Conservation (phyloP, 768 basidiomycete genomes). For the Xerocomus potaroensis region DNA sequence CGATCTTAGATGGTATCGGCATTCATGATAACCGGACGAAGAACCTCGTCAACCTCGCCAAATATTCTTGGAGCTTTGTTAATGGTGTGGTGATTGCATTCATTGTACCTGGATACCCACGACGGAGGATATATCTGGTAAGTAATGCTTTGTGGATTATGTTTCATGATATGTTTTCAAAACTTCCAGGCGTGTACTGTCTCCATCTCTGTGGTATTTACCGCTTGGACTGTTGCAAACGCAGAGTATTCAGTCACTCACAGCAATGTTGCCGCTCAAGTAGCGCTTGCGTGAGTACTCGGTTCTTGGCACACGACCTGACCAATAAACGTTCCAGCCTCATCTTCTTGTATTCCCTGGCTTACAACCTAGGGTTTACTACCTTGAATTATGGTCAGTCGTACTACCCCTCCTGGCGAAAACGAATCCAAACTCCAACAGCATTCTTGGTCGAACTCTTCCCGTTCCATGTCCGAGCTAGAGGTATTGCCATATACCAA, state of each 20-base stretch:
- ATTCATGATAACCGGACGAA: constrained; percentile 15
- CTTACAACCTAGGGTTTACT: not conserved
- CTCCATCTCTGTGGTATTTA: constrained; percentile 14
- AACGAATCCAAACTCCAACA: too few species aligned
- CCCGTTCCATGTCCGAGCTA: not conserved
- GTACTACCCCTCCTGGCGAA: not conserved
- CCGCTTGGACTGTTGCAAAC: constrained; percentile 14
- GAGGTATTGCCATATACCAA: not conserved
- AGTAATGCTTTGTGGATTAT: not conserved
- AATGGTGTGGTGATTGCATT: constrained; percentile 1
- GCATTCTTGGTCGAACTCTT: not conserved
- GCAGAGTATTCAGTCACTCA: constrained; percentile 10
- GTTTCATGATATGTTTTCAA: not conserved
- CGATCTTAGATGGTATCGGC: constrained; percentile 12
- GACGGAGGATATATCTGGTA: constrained; percentile 10
- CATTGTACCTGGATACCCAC: constrained; percentile 1
- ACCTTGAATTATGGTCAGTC: not conserved
- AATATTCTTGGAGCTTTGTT: constrained; percentile 5
- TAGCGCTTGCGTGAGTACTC: constrained; percentile 9
- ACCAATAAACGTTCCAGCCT: not conserved
- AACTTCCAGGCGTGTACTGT: constrained; percentile 2
- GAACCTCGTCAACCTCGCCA: constrained; percentile 11
- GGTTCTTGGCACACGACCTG: not conserved
- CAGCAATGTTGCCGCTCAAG: constrained; percentile 1
- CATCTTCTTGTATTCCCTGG: not conserved